These are phyloP conservation scores for Musa beccarii DNA, from an alignment of 176 grass and related monocot species.

Conservation along the genomic window DNA sequence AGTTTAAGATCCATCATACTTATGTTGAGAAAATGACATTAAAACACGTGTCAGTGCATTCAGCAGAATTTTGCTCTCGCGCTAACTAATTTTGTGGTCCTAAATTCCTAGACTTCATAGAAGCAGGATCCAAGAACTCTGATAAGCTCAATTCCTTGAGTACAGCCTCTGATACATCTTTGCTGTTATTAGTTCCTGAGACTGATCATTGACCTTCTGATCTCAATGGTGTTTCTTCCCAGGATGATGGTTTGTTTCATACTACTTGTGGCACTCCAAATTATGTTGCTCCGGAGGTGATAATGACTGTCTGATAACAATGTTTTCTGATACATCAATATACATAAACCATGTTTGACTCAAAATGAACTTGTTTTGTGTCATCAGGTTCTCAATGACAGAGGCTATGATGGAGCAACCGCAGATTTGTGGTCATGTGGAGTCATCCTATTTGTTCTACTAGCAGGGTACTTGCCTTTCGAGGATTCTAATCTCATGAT, in stretches of 20 bases:
- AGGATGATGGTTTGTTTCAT: conserved; percentile 90
- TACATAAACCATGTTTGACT: neutral
- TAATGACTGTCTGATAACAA: neutral
- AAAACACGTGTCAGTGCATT: neutral
- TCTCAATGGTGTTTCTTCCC: conserved; percentile 14
- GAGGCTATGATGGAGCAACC: conserved; percentile 91
- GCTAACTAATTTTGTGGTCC: too few relatives aligned
- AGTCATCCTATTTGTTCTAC: conserved; percentile 85
- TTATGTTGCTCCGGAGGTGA: conserved; percentile 96
- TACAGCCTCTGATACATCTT: too few relatives aligned
- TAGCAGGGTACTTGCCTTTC: conserved; percentile 90
- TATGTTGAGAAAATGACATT: neutral
- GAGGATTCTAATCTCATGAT: conserved; percentile 86
- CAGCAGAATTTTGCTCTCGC: too few relatives aligned
- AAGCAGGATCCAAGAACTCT: too few relatives aligned
- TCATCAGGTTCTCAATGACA: conserved; percentile 80
- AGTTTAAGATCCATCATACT: neutral
- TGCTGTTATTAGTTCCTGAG: neutral
- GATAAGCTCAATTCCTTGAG: too few relatives aligned
- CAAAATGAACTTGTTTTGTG: neutral
- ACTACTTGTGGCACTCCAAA: conserved; percentile 99
- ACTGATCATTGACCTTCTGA: neutral
- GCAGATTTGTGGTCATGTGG: conserved; percentile 98
- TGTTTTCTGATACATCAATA: neutral
- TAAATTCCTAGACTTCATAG: too few relatives aligned